Evolutionary conservation across 257 asterid genomes (phyloP), one percentile per base, ranked within the genome.

Genomic region (Ehretia macrophylla): DNA sequence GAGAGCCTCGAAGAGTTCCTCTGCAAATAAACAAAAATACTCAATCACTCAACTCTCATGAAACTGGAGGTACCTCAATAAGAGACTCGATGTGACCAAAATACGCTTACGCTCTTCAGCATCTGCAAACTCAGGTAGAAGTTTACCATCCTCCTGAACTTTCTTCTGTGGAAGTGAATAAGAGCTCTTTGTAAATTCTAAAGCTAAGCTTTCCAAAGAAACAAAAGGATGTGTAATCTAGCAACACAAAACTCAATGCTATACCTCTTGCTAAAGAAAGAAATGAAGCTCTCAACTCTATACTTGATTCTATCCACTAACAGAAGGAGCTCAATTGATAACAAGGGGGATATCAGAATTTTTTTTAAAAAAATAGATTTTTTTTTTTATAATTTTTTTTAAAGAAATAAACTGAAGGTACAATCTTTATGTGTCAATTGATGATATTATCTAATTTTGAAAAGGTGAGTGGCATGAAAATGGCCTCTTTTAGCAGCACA

Each of bases 61-160:
- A 1, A 58, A 50, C 18, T 22, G 20, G 11, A 56, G 58, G n/a
- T 10, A 44, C n/a, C 9, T 20, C 14, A 21, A 17, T 17, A 22
- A 45, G 20, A 53, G 37, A 16, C 11, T n/a, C 14, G 57, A 59
- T 22, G 50, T 44, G 56, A 46, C 37, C 17, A 38, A 57, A 67
- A 54, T 17, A 21, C 13, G 72, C 90, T 74, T 74, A 90, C 96
- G 84, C 75, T 90, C 97, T 66, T 90, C 96, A 14, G 58, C 87
- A 64, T 90, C 95, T 8, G 88, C 94, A 68, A 90, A 90, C 72
- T 87, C 96, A 4, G 97, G 96, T 66, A 87, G 65, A 66, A 73
- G 82, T 78, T 55, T 79, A 45, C 96, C 96, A 63, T 83, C 88
- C 65, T 81, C 93, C 56, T 78, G 81, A 61, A 83, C 82, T 68